Percentiles rank a stretch among this genome's conserved stretches.
These are phyloP conservation scores for Lepiota venenata DNA, from an alignment of 768 basidiomycete species.

Conservation along the genomic window DNA sequence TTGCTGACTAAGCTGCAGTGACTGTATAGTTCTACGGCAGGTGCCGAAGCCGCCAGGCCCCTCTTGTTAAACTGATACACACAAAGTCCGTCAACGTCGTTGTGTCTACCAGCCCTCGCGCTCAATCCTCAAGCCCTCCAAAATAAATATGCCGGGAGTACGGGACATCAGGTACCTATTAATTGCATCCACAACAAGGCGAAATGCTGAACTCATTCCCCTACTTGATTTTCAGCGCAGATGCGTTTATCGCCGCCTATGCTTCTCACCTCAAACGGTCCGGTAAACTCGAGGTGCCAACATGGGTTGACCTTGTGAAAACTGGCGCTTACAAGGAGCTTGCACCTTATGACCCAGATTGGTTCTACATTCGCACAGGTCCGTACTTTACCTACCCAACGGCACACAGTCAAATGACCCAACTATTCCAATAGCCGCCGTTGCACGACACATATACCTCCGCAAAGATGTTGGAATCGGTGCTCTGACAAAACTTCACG, in stretches of 20 bases:
- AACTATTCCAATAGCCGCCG: slow-evolving; percentile 59
- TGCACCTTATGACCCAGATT: slow-evolving; percentile 98
- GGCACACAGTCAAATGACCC: not conserved
- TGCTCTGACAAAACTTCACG: slow-evolving; percentile 93
- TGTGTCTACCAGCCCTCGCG: slow-evolving; percentile 37
- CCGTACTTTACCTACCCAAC: slow-evolving; percentile 27
- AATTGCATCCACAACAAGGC: slow-evolving; percentile 1
- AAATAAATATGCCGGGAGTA: slow-evolving; percentile 73
- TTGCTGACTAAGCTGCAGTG: slow-evolving; percentile 22
- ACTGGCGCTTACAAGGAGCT: slow-evolving; percentile 97
- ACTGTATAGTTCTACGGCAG: slow-evolving; percentile 42
- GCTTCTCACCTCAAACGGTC: slow-evolving; percentile 96
- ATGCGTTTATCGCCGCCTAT: slow-evolving; percentile 92
- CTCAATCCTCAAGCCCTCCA: slow-evolving; percentile 45
- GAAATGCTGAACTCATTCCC: slow-evolving; percentile 17
- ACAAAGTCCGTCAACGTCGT: slow-evolving; percentile 47
- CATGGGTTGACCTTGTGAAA: slow-evolving; percentile 99
- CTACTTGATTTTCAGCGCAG: slow-evolving; percentile 56
- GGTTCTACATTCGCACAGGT: slow-evolving; percentile 99
- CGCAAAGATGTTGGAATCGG: slow-evolving; percentile 96
- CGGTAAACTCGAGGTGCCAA: slow-evolving; percentile 98
- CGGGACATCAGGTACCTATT: slow-evolving; percentile 66
- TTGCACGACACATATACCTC: slow-evolving; percentile 99
- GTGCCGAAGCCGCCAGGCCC: slow-evolving; percentile 35
- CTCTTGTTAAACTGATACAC: slow-evolving; percentile 36